phyloP scores from a whole-genome alignment of 495 filamentous ascomycete genomes.

The Talaromyces nanjingensis region DNA sequence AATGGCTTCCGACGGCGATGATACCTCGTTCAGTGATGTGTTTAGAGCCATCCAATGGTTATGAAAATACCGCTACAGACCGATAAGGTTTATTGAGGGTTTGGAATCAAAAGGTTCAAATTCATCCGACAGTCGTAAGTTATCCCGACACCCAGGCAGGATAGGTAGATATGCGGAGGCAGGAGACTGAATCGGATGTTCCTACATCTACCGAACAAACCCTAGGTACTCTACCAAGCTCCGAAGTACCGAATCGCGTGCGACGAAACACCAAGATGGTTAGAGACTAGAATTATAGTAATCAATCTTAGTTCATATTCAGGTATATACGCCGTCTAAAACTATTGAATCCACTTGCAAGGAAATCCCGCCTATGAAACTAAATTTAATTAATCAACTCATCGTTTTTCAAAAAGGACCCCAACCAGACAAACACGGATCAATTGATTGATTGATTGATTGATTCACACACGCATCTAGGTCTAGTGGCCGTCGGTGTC shows the following conservation, averaged over 20 bases:
- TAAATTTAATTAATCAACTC: no score
- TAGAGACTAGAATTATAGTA: no score
- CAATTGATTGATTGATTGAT: no score
- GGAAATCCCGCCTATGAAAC: no score
- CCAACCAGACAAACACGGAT: no score
- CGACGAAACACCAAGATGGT: no score
- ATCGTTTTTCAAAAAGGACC: no score
- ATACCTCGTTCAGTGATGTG: neutral
- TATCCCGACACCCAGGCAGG: neutral
- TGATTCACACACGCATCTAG: no score
- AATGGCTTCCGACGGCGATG: neutral
- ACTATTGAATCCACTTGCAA: no score
- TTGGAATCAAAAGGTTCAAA: neutral
- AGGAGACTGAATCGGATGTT: constrained; percentile 1
- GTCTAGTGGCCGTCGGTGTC: no score
- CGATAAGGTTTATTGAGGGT: neutral
- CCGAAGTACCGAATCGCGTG: neutral
- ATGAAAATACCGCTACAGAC: neutral
- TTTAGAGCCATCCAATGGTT: neutral
- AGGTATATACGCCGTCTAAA: no score
- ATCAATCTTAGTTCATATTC: no score
- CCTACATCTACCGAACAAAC: neutral
- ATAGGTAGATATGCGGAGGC: neutral
- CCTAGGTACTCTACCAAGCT: neutral
- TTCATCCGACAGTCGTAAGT: neutral